Evolutionary conservation across 768 basidiomycete species (phyloP).

Genomic region (Fomitopsis pulvina): DNA sequence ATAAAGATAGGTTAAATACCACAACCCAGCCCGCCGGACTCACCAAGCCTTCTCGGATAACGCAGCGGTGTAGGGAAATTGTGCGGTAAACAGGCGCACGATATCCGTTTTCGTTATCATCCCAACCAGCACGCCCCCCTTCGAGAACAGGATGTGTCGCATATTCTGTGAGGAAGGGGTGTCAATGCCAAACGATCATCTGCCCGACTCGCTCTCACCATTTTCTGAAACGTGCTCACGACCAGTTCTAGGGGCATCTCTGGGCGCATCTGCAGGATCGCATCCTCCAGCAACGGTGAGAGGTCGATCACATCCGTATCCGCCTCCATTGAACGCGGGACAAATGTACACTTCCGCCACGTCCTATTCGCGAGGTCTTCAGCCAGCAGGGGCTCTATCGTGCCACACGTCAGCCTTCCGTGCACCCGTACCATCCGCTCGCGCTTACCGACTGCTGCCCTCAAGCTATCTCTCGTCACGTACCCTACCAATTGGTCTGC

Average conservation of each 20-base stretch:
- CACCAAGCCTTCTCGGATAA: slow-evolving; percentile 13
- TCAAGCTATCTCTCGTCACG: slow-evolving; percentile 50
- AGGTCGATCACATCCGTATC: slow-evolving; percentile 22
- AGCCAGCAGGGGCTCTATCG: slow-evolving; percentile 17
- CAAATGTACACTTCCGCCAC: slow-evolving; percentile 18
- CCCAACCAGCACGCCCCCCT: slow-evolving; percentile 50
- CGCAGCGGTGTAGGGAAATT: slow-evolving; percentile 47
- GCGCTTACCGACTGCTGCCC: slow-evolving; percentile 27
- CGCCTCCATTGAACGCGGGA: slow-evolving; percentile 1
- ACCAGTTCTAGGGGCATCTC: slow-evolving; percentile 67
- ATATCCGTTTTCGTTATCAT: slow-evolving; percentile 67
- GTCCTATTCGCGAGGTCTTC: slow-evolving; percentile 13
- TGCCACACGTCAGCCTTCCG: not conserved
- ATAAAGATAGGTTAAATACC: not conserved
- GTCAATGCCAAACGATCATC: too few species aligned
- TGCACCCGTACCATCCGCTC: not conserved
- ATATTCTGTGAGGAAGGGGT: slow-evolving; percentile 50
- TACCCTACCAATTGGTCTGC: slow-evolving; percentile 51
- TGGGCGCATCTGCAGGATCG: slow-evolving; percentile 56
- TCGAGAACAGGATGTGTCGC: slow-evolving; percentile 61
- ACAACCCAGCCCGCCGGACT: not conserved
- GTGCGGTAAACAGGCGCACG: slow-evolving; percentile 48
- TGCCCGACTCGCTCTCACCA: slow-evolving; percentile 32
- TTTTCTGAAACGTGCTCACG: slow-evolving; percentile 68
- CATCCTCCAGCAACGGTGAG: slow-evolving; percentile 33